Evolutionary conservation across 768 basidiomycete genomes (phyloP).

Genomic region (Lentinula guzmanii): DNA sequence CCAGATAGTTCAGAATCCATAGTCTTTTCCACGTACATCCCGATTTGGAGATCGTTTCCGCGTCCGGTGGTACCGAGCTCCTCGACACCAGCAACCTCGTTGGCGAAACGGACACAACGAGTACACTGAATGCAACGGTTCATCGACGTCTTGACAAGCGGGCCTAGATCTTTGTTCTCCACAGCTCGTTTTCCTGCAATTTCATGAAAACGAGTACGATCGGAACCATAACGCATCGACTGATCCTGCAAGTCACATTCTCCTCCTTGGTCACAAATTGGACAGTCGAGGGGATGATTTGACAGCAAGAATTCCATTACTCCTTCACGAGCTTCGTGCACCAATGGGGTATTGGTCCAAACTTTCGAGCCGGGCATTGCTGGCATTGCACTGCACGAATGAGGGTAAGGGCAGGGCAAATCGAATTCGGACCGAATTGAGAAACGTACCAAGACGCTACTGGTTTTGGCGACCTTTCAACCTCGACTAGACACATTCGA

Average conservation of each 20-base stretch:
- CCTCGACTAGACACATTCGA: conserved; percentile 98
- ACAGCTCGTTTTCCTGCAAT: conserved; percentile 96
- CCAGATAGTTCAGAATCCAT: conserved; percentile 98
- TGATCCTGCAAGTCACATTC: conserved; percentile 99
- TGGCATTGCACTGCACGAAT: conserved; percentile 75
- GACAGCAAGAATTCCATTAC: conserved; percentile 99
- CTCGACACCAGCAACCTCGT: conserved; percentile 98
- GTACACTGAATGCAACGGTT: conserved; percentile 99
- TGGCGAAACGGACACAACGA: conserved; percentile 97
- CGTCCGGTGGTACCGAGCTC: conserved; percentile 95
- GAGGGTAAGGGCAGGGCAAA: background rate
- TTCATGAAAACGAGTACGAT: conserved; percentile 97
- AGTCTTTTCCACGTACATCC: conserved; percentile 95
- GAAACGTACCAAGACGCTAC: conserved; percentile 78
- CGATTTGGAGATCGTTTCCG: conserved; percentile 98
- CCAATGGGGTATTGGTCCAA: conserved; percentile 87
- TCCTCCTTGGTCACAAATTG: conserved; percentile 97
- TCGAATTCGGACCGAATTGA: background rate
- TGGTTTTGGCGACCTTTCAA: conserved; percentile 91
- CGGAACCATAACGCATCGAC: conserved; percentile 98
- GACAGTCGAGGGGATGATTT: conserved; percentile 98
- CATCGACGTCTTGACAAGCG: conserved; percentile 98
- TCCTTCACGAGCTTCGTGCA: conserved; percentile 90
- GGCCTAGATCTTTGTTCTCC: conserved; percentile 97
- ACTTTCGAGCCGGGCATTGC: conserved; percentile 94